These are phyloP conservation scores for Metarhizium sp. DNA, from an alignment of 2,329 filamentous ascomycete species.

Conservation along the genomic window DNA sequence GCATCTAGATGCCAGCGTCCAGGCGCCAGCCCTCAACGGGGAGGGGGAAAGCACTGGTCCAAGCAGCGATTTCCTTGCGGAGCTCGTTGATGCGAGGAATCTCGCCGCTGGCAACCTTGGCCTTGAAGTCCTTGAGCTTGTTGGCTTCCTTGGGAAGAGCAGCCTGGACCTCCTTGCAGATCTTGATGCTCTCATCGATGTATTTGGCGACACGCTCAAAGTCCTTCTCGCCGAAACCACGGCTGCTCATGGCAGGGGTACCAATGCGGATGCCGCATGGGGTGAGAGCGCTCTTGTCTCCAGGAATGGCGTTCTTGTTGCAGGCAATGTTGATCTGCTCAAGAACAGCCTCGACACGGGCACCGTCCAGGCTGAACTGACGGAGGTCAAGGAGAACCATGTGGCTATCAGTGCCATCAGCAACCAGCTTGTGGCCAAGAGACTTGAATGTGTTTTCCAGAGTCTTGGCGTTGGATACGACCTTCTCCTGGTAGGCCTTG, in stretches of 20 bases:
- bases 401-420: conserved; percentile 94
- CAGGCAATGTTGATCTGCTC: conserved; percentile 98
- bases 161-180: conserved; percentile 80
- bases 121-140: conserved; percentile 99
- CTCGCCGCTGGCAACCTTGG: conserved; percentile 71
- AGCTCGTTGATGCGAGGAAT: conserved; percentile 74
- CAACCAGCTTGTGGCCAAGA: conserved; percentile 88
- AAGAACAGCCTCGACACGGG: conserved; percentile 88
- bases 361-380: conserved; percentile 77
- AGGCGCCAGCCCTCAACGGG: conserved; percentile 67
- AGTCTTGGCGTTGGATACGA: conserved; percentile 87
- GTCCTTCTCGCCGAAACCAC: conserved; percentile 86
- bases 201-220: conserved; percentile 85
- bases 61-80: conserved; percentile 80
- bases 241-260: conserved; percentile 92
- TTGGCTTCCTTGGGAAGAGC: conserved; percentile 91
- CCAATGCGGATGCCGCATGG: conserved; percentile 93
- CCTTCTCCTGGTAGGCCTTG: conserved; percentile 86
- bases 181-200: conserved; percentile 81
- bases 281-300: conserved; percentile 93
- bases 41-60: conserved; percentile 87
- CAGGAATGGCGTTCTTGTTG: conserved; percentile 99
- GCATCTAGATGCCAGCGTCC: conserved; percentile 46
- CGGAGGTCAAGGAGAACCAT: conserved; percentile 94
- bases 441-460: conserved; percentile 77